Base-by-base conservation (phyloP, 2,329 filamentous ascomycete genomes). In the Whalleya microplaca region DNA sequence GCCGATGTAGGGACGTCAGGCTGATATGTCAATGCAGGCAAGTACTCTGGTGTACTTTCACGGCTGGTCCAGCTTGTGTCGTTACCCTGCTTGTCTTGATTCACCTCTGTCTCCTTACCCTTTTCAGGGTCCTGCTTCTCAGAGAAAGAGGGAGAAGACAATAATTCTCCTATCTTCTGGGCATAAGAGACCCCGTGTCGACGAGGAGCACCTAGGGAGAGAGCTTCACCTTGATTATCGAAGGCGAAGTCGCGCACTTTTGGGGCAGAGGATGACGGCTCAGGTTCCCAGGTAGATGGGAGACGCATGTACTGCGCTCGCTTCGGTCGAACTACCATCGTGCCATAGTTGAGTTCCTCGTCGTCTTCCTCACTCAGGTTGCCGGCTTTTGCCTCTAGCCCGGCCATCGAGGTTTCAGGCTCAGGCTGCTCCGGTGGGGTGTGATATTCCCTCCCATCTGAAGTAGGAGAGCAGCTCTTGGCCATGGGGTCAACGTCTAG, bases 331-430 rank as follows among this genome's bases (percentile, higher is more conserved):
- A 56, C 41, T 21, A 55, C 51, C 20, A 65, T 55, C 4, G 64
- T 66, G 21, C 59, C 51, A 21, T 58, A 55, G n/a, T 62, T 54
- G 21, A 59, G 37, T 23, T 56, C 47, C 20, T 27, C 44, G 12
- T 20, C 27, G 7, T 37, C 8, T n/a, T 37, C n/a, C n/a, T 47
- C 27, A 21, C 2, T 32, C 27, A 20, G 2, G 14, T 16, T 27
- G 7, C 6, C 9, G 32, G 14, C 10, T 12, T 5, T 16, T 37
- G 14, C 32, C 10, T 37, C n/a, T 8, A 4, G 18, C 32, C 14
- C 21, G 21, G 3, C 14, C 6, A 12, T 14, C 16, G 44, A n/a
- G 19, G 44, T 19, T 14, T 32, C 29, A 2, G 21, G 14, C 45
- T 10, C n/a, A 21, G 27, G 23, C 7, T 20, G 18, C 45, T 47